Percentiles rank a stretch among this genome's conserved stretches.
Evolutionary conservation across 1,284 basidiomycete genomes (phyloP).

Genomic region (Malassezia psittaci): DNA sequence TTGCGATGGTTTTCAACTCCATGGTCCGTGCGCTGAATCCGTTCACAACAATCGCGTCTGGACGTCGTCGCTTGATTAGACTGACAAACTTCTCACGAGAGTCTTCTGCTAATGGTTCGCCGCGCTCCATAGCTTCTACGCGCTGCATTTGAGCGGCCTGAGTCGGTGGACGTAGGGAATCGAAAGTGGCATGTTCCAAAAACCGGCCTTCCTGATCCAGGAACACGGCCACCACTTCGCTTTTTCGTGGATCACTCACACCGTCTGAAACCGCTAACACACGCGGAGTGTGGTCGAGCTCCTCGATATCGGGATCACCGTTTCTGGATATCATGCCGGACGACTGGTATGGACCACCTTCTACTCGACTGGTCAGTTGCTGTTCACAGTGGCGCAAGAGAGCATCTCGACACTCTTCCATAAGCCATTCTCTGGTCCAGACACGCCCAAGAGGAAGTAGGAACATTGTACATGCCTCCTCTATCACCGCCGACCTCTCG

Average conservation of each 20-base stretch:
- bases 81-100: conserved; percentile 60
- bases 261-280: conserved; percentile 91
- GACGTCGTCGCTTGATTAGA: conserved; percentile 67
- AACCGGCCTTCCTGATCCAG: conserved; percentile 78
- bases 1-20: conserved; percentile 55
- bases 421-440: conserved; percentile 79
- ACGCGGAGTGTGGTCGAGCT: conserved; percentile 63
- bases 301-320: conserved; percentile 49
- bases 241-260: conserved; percentile 80
- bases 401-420: conserved; percentile 76
- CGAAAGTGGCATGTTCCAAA: conserved; percentile 75
- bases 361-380: conserved; percentile 46
- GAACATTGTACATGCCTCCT: conserved; percentile 66
- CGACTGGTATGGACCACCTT: conserved; percentile 61
- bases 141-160: conserved; percentile 51
- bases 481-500: conserved; percentile 66
- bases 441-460: conserved; percentile 70
- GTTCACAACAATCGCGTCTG: conserved; percentile 78
- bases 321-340: conserved; percentile 35
- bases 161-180: conserved; percentile 52
- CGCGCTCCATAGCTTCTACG: conserved; percentile 50
- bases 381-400: conserved; percentile 33
- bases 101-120: conserved; percentile 52
- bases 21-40: conserved; percentile 63
- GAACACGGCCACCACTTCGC: conserved; percentile 74